Evolutionary conservation across 768 basidiomycete species (phyloP), one percentile per base, ranked within the genome.

Genomic region (Cubamyces sp.): DNA sequence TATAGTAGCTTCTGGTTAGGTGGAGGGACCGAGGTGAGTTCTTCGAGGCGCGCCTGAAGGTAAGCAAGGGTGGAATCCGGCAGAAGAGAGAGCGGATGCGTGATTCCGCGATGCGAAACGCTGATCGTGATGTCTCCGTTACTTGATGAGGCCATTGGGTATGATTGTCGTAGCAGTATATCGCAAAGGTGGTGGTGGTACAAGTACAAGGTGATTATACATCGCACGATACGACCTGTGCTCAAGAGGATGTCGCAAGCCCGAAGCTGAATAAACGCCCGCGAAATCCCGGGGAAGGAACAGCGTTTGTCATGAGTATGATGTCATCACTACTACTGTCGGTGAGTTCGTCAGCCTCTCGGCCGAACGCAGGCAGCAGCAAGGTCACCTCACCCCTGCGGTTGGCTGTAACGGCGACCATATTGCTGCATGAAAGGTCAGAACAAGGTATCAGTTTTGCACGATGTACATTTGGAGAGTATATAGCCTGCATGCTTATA

Each of bases 1-100:
- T 82, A 88, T 9, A 92, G 71, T 43, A 92, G 77, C 68, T 92
- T 93, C 76, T 92, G 90, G 42, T 86, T 74, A 3, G 79, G 70
- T 3, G 84, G 79, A 0, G 89, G 88, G 12, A 92, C 86, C 25
- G 79, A 78, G 1, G 89, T 92, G 28, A 90, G 78, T 64, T 85
- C 81, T 69, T 87, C 83, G 4, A 92, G 69, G 30, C 70, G 78
- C 1, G 75, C 66, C 55, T 86, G 81, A 2, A 93, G 76, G 11
- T 68, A 70, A 1, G 76, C 72, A n/a, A 92, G 68, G 3, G 88
- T 81, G n/a, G 64, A 52, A 43, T 85, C 77, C 0, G 80, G 72
- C n/a, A 76, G 74, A 0, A 88, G 67, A 0, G 81, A 78, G n/a
- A 91, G 64, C 1, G 70, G 51, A 68, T 88, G 76, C 0, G 75